Evolutionary conservation across 371 early-diverging fungal species (phyloP), one percentile per base, ranked within the genome.

Genomic region (Entomophthora muscae): DNA sequence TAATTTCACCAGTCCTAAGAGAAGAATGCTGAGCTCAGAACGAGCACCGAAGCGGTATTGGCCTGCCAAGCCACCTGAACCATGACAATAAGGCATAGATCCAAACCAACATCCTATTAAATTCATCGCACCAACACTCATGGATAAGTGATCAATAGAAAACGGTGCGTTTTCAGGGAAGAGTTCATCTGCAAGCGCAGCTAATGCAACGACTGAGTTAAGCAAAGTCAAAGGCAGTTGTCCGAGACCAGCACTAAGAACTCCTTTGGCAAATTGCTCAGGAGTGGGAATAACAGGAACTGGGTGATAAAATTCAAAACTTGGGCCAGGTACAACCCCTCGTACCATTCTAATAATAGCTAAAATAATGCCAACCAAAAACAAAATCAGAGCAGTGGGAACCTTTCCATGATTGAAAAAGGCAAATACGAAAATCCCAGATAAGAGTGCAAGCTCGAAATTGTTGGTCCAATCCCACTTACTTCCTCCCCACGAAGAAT

Each of bases 21-120:
- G 32, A 27, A 88, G 75, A 55, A 91, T 76, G 52, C 88, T 85
- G 17, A 86, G 80, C 62, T 84, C 91, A 0, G 89, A 77, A 52
- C 94, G 82, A 24, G 94, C 92, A 32, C 94, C 94, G 69, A 91
- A 93, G 1, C 90, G 86, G 70, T 91, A 90, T 71, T 93, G 94
- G 10, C 87, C 94, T 17, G 91, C 92, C 32, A 93, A 72, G 10
- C 94, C 94, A 24, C 94, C 94, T 5, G 90, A 85, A 24, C 89
- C 85, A 65, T 85, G 87, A 63, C 90, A 91, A 67, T 81, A 88
- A 1, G 94, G 91, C 69, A 87, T 79, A 2, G 85, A 83, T 1
- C 91, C 92, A 70, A 91, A 87, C 83, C 88, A 88, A 67, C 86
- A 86, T 0, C 85, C 87, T 42, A 87, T 72, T 54, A 91, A 61